A percentile compares a stretch with the other conserved stretches of the same genome.
phyloP scores from a whole-genome alignment of 129 eudicot genomes.

The Gnaphalium uliginosum region DNA sequence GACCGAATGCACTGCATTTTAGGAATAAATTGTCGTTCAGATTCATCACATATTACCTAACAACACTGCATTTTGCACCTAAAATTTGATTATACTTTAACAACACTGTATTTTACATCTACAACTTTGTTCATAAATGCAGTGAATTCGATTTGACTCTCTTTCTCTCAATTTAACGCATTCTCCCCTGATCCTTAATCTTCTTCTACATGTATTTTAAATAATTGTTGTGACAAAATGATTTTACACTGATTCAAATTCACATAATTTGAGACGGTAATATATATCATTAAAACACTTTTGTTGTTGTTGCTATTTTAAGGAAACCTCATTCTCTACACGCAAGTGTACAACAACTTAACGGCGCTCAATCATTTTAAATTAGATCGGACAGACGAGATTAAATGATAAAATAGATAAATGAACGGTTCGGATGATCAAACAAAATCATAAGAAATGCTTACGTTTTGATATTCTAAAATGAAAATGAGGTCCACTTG shows the following conservation, averaged over 20 bases:
- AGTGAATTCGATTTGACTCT: too few species aligned
- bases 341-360: conserved; percentile 37
- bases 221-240: not conserved
- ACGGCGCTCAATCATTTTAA: conserved; percentile 29
- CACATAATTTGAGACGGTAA: not conserved
- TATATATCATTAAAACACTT: not conserved
- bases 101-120: too few species aligned
- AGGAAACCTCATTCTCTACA: conserved; percentile 21
- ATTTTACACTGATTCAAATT: conserved; percentile 2
- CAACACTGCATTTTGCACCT: too few species aligned
- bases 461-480: conserved; percentile 27
- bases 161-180: too few species aligned
- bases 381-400: not conserved
- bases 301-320: conserved; percentile 28
- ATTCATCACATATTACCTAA: too few species aligned
- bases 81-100: too few species aligned
- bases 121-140: too few species aligned
- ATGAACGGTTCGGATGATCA: not conserved
- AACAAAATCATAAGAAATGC: too few species aligned
- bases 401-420: too few species aligned
- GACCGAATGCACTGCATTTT: too few species aligned
- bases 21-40: too few species aligned
- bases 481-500: conserved; percentile 34
- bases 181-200: too few species aligned
- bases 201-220: not conserved